Evolutionary conservation across 2,329 filamentous ascomycete species (phyloP), one percentile per base, ranked within the genome.

Genomic region (Aspergillus sp.): DNA sequence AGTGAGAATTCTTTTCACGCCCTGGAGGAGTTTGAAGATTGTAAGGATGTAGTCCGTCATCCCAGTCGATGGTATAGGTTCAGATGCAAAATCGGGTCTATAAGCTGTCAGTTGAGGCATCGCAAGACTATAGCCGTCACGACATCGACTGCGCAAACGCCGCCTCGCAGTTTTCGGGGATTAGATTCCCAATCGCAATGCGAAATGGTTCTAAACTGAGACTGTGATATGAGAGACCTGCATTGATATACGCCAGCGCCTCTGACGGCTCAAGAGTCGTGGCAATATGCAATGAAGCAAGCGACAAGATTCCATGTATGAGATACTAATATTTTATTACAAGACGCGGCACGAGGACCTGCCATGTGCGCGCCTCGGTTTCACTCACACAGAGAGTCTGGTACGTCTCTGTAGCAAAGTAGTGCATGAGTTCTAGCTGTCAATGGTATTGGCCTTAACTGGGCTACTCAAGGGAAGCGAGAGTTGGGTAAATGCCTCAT

Each of bases 401-500:
- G 67, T 77, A 83, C 0, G 80, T 83, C 11, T 72, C 73, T 0
- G 77, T 80, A 0, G 80, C 75, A 76, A 81, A 84, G 41, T 79
- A 77, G 61, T 83, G 81, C 79, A 84, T 82, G 48, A 84, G 66
- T 64, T 83, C 81, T 3, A 84, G 74, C 54, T 83, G 9, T 68
- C 68, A 22, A 72, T 61, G 31, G 48, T 47, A 38, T 47, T 28
- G 59, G 7, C 55, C 6, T 28, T 54, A 13, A 19, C 34, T 0
- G 48, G 38, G 9, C 50, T 31, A 11, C 31, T 15, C 4, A 11
- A 11, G 4, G 34, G 15, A 41, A 15, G 11, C 9, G 34, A 41
- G 11, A 28, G 25, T 28, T 28, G 25, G 6, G 25, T 28, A 28
- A 11, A 41, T 15, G 34, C 34, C 13, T 41, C 34, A 15, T 41